Base-by-base conservation (phyloP, 306 rosid species). In the Rosa persica region DNA sequence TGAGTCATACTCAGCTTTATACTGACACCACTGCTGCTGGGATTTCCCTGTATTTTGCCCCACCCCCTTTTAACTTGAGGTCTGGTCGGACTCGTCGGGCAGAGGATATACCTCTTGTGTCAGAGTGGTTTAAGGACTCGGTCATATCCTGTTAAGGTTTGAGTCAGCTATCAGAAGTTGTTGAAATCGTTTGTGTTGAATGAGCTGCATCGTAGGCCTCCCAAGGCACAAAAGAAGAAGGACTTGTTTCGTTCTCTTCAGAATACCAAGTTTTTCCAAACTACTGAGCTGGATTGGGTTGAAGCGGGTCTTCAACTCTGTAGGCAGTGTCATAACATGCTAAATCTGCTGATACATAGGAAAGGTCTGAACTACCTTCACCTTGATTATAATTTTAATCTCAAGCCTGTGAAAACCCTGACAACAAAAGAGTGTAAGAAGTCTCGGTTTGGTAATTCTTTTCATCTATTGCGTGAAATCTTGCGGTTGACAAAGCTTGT, bases 281-380 rank as follows among this genome's bases (percentile, higher is more conserved):
- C 94, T 47, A 93, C 98, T 2, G 98, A 95, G 72, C 98, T 92
- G 38, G 98, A 95, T 86, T 95, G 98, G 98, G 98, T 88, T 70
- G 99, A 95, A 86, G 99, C 89, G 40, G 99, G 99, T 76, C 96
- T 95, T 82, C 98, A 95, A 91, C 97, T 95, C 76, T 95, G 98
- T 79, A 91, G 90, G 90, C 99, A 95, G 91, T 98, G 97, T 27
- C 89, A 95, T 81, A 95, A 95, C 89, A 95, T 95, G 99, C 83
- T 95, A 70, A 95, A 91, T 88, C 88, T 95, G 34, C 83, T 95
- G 90, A 95, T 95, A n/a, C 98, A 93, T 83, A 86, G 99, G 90
- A 95, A 95, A 82, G 93, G 91, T 87, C 83, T 95, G 91, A 93
- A 95, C 82, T 95, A 95, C 78, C 99, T 95, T 84, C 99, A 95